Percentiles rank a stretch among this genome's conserved stretches.
phyloP scores from a whole-genome alignment of 2,329 filamentous ascomycete genomes.

The Aspergillus eucalypticola region DNA sequence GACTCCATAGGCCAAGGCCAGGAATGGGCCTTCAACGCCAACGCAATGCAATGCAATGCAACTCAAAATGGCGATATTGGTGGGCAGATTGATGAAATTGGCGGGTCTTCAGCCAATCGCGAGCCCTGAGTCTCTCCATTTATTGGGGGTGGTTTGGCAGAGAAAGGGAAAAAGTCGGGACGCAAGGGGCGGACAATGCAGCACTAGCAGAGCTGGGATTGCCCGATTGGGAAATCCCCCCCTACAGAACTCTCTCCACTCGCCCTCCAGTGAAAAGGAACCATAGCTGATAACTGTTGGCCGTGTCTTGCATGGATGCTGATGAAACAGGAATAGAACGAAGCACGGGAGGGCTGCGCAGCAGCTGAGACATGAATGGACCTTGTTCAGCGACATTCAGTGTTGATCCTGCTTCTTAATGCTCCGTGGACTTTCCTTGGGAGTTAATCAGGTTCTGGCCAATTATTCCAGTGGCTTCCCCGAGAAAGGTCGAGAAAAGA shows the following conservation, averaged over 20 bases:
- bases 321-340: constrained; percentile 17
- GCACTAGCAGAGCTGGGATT: constrained; percentile 9
- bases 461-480: constrained; percentile 5
- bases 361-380: constrained; percentile 18
- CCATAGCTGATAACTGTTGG: constrained; percentile 15
- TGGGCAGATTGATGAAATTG: constrained; percentile 13
- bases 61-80: constrained; percentile 24
- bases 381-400: constrained; percentile 10
- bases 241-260: constrained; percentile 8
- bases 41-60: constrained; percentile 29
- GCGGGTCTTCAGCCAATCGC: constrained; percentile 9
- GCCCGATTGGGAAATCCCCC: constrained; percentile 11
- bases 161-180: constrained; percentile 11
- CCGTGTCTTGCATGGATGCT: constrained; percentile 18
- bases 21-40: constrained; percentile 16
- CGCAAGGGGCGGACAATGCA: constrained; percentile 22
- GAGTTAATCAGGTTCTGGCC: not conserved
- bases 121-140: constrained; percentile 3
- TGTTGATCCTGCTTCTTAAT: constrained; percentile 15
- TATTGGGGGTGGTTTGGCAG: constrained; percentile 14
- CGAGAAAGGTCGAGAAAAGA: not conserved
- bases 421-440: constrained; percentile 4
- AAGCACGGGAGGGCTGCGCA: constrained; percentile 14
- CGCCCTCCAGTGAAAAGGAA: constrained; percentile 6
- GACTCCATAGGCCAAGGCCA: constrained; percentile 9